Base-by-base conservation (phyloP, 2,329 filamentous ascomycete genomes). In the Aspergillus puulaauensis region DNA sequence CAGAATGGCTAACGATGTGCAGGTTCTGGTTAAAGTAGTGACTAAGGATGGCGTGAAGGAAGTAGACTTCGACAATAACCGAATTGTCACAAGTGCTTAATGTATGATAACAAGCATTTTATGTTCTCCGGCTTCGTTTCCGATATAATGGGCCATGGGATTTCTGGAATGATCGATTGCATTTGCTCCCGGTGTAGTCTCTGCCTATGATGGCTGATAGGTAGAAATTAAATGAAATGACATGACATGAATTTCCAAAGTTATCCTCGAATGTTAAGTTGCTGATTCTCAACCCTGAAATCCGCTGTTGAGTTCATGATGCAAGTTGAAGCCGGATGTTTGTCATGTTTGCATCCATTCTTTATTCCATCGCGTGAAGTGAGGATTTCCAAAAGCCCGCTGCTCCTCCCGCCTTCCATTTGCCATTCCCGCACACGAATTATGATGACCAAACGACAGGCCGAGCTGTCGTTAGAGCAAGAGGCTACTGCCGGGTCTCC, bases 1-100 rank as follows among this genome's bases (percentile, higher is more conserved):
- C 15, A 52, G 33, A 60, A 61, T 52, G 35, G 24, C 54, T 64
- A 43, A 52, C 52, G 19, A 71, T 72, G 83, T 53, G 49, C 56
- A 77, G 75, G 73, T 77, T 39, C 63, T 75, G 54, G 93, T 99
- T 69, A 98, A 98, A 83, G 90, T 92, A 37, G 87, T 99, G 70
- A 96, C 92, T 61, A 96, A 96, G 80, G 91, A 98, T 68, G 95
- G 96, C 11, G 89, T 99, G 61, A 81, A 85, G 67, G 91, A 95
- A 68, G 84, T 96, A 69, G 86, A 91, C 63, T 96, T 92, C 74
- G 89, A 93, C 73, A 91, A 96, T 73, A 88, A 90, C 78, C 87
- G 86, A 76, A 73, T 78, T 61, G 77, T 79, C 57, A 69, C 72
- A 56, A 74, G 75, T 72, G 77, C 79, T 70, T 81, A 75, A 74